Conservation (phyloP, 2,329 filamentous ascomycete species). For the Xylaria sp. region DNA sequence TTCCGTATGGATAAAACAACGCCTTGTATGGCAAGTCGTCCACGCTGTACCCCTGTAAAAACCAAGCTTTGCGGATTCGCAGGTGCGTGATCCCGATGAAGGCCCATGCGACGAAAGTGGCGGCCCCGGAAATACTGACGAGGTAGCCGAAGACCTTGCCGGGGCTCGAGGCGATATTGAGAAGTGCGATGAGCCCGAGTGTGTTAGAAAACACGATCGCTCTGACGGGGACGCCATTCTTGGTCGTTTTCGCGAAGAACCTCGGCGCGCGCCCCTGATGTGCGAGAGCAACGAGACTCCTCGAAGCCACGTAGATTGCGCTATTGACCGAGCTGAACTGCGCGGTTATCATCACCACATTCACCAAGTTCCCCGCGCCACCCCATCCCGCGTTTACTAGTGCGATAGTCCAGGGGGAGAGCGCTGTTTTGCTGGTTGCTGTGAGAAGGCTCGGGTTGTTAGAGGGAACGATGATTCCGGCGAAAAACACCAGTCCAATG, state of each 20-base stretch:
- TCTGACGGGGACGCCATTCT: conserved; percentile 45
- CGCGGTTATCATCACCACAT: conserved; percentile 52
- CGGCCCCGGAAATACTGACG: conserved; percentile 46
- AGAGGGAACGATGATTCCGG: conserved; percentile 51
- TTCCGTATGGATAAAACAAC: conserved; percentile 43
- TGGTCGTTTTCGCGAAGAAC: conserved; percentile 47
- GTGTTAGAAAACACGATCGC: conserved; percentile 49
- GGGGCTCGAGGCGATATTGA: conserved; percentile 49
- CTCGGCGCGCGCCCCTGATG: conserved; percentile 44
- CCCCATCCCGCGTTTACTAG: conserved; percentile 47
- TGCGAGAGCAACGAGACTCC: conserved; percentile 48
- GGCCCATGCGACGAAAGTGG: conserved; percentile 49
- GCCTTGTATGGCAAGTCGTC: conserved; percentile 45
- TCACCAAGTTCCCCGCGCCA: conserved; percentile 48
- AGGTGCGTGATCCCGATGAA: conserved; percentile 49
- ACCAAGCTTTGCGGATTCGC: conserved; percentile 46
- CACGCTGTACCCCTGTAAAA: conserved; percentile 42
- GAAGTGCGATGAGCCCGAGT: conserved; percentile 48
- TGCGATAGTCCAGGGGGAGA: conserved; percentile 50
- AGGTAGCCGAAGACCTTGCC: conserved; percentile 48
- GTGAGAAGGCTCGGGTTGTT: conserved; percentile 52
- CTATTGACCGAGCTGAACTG: conserved; percentile 52
- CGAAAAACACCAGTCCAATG: conserved; percentile 50
- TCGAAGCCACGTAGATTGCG: conserved; percentile 49
- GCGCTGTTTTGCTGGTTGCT: conserved; percentile 46